Evolutionary conservation across 768 basidiomycete species (phyloP).

Genomic region (Crepidotus variabilis): DNA sequence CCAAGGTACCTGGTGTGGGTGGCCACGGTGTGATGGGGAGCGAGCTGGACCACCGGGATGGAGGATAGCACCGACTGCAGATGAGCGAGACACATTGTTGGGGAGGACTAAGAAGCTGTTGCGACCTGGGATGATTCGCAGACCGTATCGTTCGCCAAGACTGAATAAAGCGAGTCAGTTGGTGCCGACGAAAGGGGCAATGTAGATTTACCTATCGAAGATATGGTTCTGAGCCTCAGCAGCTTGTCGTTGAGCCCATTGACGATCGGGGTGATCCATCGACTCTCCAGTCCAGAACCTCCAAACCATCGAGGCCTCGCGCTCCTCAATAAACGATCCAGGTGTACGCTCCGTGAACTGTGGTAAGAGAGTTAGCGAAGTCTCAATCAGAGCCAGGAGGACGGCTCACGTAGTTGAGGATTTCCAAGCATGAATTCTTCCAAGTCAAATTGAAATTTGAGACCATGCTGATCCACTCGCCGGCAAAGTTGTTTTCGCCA

Average conservation of each 20-base stretch:
- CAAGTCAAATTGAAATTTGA: constrained; percentile 74
- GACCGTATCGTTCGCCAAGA: constrained; percentile 77
- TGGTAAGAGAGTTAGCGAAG: background rate
- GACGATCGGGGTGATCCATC: constrained; percentile 51
- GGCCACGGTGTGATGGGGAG: constrained; percentile 29
- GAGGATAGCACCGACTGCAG: constrained; percentile 76
- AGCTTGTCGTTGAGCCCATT: constrained; percentile 84
- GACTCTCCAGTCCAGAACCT: constrained; percentile 68
- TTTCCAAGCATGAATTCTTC: constrained; percentile 80
- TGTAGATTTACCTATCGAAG: constrained; percentile 56
- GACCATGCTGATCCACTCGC: constrained; percentile 78
- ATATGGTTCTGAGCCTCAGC: constrained; percentile 92
- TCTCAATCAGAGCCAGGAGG: background rate
- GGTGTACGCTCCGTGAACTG: constrained; percentile 90
- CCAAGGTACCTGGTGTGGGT: background rate
- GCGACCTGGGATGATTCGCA: constrained; percentile 78
- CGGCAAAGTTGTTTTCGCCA: constrained; percentile 5
- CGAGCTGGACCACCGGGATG: constrained; percentile 56
- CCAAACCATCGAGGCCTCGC: constrained; percentile 81
- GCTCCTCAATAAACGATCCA: constrained; percentile 79
- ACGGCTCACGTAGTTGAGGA: constrained; percentile 71
- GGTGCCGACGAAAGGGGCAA: background rate
- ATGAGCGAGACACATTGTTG: constrained; percentile 80
- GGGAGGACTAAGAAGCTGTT: constrained; percentile 82
- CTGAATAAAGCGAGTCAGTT: constrained; percentile 28